Percentiles rank a stretch among this genome's conserved stretches.
Evolutionary conservation across 192 early-diverging fungal species (phyloP).

Genomic region (Dimargaris verticillata): DNA sequence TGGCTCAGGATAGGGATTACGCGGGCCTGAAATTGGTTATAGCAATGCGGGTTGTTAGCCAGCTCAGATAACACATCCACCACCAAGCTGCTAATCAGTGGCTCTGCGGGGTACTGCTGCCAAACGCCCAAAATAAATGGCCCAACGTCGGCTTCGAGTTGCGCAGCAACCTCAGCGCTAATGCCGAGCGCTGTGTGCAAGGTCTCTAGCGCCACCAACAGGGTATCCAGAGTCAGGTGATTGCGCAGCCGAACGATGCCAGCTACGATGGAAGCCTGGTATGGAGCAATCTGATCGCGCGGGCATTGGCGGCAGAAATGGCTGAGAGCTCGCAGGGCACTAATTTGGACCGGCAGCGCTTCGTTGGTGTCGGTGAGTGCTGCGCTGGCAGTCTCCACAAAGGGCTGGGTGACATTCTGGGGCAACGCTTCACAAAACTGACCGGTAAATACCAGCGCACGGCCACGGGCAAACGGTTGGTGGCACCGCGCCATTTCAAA

Average conservation of each 20-base stretch:
- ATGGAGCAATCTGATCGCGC: conserved; percentile 18
- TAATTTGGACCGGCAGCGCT: conserved; percentile 24
- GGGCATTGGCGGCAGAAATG: conserved; percentile 25
- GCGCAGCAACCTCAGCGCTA: conserved; percentile 50
- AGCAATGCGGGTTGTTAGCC: conserved; percentile 45
- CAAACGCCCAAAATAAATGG: conserved; percentile 63
- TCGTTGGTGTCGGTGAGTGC: conserved; percentile 30
- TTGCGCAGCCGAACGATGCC: conserved; percentile 24
- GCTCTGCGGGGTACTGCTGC: conserved; percentile 61
- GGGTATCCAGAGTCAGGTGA: conserved; percentile 28
- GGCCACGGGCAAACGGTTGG: conserved; percentile 79
- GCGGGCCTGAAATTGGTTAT: conserved; percentile 46
- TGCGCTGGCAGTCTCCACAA: conserved; percentile 57
- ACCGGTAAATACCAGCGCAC: conserved; percentile 75
- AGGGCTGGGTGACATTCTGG: conserved; percentile 41
- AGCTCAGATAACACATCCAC: conserved; percentile 63
- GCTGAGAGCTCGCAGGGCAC: conserved; percentile 26
- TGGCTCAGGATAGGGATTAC: conserved; percentile 51
- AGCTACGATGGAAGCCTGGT: conserved; percentile 18
- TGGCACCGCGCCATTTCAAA: conserved; percentile 32
- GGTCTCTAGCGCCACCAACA: conserved; percentile 28
- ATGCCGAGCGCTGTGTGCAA: conserved; percentile 32
- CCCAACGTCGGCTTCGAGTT: conserved; percentile 52
- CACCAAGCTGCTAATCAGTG: conserved; percentile 54
- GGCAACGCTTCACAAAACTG: conserved; percentile 61